Evolutionary conservation across 306 rosid species (phyloP), one percentile per base, ranked within the genome.

Genomic region (Pterocarpus macrocarpus): DNA sequence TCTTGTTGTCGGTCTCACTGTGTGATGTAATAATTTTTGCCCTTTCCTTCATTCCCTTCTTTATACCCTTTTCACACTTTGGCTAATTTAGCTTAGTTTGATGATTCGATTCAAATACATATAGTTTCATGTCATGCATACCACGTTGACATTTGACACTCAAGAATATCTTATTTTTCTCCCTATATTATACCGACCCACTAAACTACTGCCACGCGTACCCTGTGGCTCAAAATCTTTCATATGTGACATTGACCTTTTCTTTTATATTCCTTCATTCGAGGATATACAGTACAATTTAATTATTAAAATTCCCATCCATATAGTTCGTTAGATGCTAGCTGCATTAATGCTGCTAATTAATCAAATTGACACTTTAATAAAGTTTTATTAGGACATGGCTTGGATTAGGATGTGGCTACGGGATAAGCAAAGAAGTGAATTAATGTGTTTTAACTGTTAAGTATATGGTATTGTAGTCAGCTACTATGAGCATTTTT

Each of bases 121-220:
- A 36, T 13, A 3, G 34, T 14, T 12, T 9, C 53, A 56, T 39
- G 69, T 64, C 53, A 77, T 65, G 79, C 85, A 58, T 74, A 17
- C 64, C 76, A 58, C 78, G 65, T 82, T 77, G 87, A 83, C 81
- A 68, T 80, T 80, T 82, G 62, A 61, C 75, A 73, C 68, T 13
- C 22, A 57, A 9, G 2, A 45, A 47, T 49, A 47, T 7, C 10
- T 53, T 7, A 1, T 22, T 69, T 8, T 81, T 39, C 30, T 7
- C 4, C 52, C 76, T 47, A 5, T 13, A 9, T 47, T 3, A 2
- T 59, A 13, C 50, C 82, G 69, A 73, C 61, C 80, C 87, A 69
- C 72, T 45, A 2, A 77, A 38, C 87, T 52, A 53, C 28, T 78
- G 73, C 73, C 74, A 79, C 82, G 32, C 75, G 78, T 76, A 3